Conservation (phyloP, 257 asterid species). For the Mentha longifolia region DNA sequence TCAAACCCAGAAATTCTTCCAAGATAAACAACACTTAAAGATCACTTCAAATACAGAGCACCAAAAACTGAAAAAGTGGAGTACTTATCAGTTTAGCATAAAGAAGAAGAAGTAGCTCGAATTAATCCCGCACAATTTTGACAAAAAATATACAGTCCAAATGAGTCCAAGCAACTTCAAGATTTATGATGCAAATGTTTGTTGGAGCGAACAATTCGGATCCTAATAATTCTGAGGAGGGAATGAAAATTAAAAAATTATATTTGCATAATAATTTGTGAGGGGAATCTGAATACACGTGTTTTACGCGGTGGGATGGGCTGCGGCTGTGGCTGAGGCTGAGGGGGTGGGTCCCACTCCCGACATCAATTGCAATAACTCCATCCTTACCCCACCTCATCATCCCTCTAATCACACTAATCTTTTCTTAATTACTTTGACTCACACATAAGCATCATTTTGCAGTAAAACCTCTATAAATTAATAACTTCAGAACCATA, state of each 20-base stretch:
- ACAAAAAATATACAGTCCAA: not conserved
- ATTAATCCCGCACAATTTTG: no score
- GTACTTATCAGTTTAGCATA: not conserved
- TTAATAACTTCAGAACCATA: no score
- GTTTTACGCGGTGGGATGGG: constrained; percentile 38
- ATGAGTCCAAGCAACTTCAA: constrained; percentile 21
- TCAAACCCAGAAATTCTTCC: not conserved
- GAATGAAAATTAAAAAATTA: no score
- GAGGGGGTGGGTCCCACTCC: not conserved
- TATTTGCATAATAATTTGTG: not conserved
- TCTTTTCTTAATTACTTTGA: no score
- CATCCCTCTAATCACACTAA: no score
- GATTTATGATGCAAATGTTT: constrained; percentile 11
- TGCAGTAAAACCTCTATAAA: no score
- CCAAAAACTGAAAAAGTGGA: no score
- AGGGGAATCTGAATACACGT: constrained; percentile 35
- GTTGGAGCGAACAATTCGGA: constrained; percentile 9
- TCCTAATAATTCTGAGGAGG: constrained; percentile 4
- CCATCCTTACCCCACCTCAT: no score
- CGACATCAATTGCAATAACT: constrained; percentile 10
- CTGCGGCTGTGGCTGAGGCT: no score
- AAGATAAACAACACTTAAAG: no score
- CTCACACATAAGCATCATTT: no score
- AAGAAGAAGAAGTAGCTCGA: no score
- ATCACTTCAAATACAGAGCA: not conserved